Base-by-base conservation (phyloP, 495 filamentous ascomycete genomes). In the Daldinia grandis region DNA sequence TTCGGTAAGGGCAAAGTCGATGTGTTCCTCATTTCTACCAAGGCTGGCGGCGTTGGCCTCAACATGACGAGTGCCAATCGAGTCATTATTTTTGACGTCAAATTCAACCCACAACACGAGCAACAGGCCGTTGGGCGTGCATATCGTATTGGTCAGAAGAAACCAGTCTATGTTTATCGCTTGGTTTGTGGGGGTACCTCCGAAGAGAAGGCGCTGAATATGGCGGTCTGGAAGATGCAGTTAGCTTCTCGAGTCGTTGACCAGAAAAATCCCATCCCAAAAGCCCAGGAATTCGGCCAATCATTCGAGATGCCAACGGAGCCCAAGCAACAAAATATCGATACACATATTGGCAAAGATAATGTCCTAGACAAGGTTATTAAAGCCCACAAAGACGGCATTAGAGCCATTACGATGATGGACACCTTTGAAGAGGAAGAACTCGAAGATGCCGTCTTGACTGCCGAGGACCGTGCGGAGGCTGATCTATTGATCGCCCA, bases 121-220 rank as follows among this genome's bases (percentile, higher is more conserved):
- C 88, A 94, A 62, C 95, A 98, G 76, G 95, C 95, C 6, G 87
- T 98, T 60, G 94, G 93, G 8, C 86, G 95, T 69, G 91, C 91
- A 0, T 97, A 96, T 76, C 92, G 95, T 2, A 83, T 98, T 21
- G 94, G 95, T 0, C 95, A 98, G 73, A 79, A 77, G 17, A 97
- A 97, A 69, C 83, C 85, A 1, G 94, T 97, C 1, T 97, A 84
- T 77, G 93, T 98, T 3, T 98, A 98, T 75, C 91, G 91, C n/a
- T 87, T 98, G 58, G 79, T 91, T 24, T 81, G 87, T 14, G 92
- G 88, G 4, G 94, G 94, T 2, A 97, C 94, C 0, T 93, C 89
- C 74, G 93, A 97, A 74, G 86, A 90, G 27, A 81, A 82, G 0
- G 79, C 94, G 19, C 86, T 91, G 62, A 92, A 93, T 74, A 87